Conservation (phyloP, 805 yeast genomes). For the Ogataea polymorpha region DNA sequence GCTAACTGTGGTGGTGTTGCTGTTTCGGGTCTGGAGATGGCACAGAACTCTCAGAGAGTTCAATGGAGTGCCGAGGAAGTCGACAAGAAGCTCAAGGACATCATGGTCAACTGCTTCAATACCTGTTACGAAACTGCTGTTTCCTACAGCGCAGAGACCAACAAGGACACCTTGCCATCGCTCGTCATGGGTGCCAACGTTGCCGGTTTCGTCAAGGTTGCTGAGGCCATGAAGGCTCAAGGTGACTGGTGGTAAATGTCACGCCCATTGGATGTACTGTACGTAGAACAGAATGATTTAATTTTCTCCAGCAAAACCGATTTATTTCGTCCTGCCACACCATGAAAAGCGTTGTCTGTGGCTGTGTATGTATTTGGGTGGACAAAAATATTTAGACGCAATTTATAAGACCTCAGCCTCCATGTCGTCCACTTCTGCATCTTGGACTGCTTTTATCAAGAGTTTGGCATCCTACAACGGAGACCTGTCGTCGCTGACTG, state of each 20-base stretch:
- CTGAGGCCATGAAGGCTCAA: conserved; percentile 96
- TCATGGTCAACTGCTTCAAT: conserved; percentile 90
- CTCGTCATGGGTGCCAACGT: conserved; percentile 98
- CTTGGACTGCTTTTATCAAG: conserved; percentile 92
- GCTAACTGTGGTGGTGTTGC: conserved; percentile 99
- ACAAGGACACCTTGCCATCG: conserved; percentile 76
- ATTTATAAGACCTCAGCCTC: conserved; percentile 1
- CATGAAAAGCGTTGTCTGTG: no score
- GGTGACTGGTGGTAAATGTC: conserved; percentile 60
- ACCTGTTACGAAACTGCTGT: conserved; percentile 88
- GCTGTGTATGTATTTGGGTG: not conserved
- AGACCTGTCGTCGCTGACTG: conserved; percentile 89
- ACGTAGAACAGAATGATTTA: conserved; percentile 1
- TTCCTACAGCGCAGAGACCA: conserved; percentile 68
- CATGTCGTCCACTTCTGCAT: conserved; percentile 32
- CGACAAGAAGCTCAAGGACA: conserved; percentile 83
- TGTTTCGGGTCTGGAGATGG: conserved; percentile 98
- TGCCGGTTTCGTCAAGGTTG: conserved; percentile 98
- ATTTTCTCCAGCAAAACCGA: not conserved
- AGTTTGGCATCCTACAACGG: conserved; percentile 92
- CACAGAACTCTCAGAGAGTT: conserved; percentile 95
- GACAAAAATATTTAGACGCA: not conserved
- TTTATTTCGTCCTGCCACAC: no score
- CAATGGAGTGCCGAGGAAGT: conserved; percentile 92
- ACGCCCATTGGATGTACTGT: not conserved